Evolutionary conservation across 495 filamentous ascomycete genomes (phyloP), one percentile per base, ranked within the genome.

Genomic region (Aspergillus affinis): DNA sequence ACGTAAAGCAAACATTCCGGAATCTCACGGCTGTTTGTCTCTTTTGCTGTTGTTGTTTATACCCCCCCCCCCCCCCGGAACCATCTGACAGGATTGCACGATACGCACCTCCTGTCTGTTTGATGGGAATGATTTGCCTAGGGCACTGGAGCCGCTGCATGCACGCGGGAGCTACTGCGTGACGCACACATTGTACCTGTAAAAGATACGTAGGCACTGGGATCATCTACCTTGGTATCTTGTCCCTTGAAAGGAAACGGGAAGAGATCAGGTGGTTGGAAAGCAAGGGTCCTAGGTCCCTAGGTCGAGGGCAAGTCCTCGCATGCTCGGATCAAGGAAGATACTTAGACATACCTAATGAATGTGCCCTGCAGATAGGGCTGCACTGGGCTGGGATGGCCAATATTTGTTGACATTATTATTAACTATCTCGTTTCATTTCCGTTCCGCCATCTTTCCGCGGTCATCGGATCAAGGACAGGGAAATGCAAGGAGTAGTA

Each of bases 111-210:
- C 13, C 45, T 46, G 41, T 48, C 19, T 47, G 54, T 56, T 56
- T 48, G 19, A 21, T 46, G n/a, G 36, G 46, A 36, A 6, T 36
- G 32, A 15, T 27, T 48, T 19, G 55, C 20, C 54, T 44, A 49
- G 41, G 51, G 17, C 57, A 41, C 47, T 41, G 47, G 32, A 53
- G 55, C 56, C 44, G 55, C 59, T 65, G 63, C 63, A 65, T 61
- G 63, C 55, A 61, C 29, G 52, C 63, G 63, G 63, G 63, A 55
- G 48, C 63, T 65, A 65, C 59, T 65, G 63, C 63, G 63, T 47
- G 59, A 56, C 46, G 55, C 59, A 55, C 55, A 55, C 58, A 46
- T n/a, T 32, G 36, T 36, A 45, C 48, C 59, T 20, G 19, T 0
- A 18, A 2, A n/a, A 49, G 32, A 19, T 50, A 60, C 9, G n/a